A percentile compares a stretch with the other conserved stretches of the same genome.
phyloP scores from a whole-genome alignment of 2,329 filamentous ascomycete genomes.

The Cadophora luteo-olivacea region DNA sequence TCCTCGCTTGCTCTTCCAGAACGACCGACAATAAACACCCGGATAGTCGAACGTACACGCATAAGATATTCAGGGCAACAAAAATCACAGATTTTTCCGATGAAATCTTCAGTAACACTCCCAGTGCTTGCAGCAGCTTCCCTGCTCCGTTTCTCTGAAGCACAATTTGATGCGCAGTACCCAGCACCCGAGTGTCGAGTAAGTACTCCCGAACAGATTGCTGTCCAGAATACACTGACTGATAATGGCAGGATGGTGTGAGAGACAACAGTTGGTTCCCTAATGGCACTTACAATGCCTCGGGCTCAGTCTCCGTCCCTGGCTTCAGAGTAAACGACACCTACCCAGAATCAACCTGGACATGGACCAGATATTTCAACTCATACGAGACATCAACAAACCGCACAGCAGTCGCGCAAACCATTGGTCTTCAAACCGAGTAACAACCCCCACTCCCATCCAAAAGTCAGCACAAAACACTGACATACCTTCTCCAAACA shows the following conservation, averaged over 20 bases:
- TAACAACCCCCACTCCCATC: neutral
- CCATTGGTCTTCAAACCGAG: neutral
- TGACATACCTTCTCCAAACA: neutral
- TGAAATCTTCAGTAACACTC: neutral
- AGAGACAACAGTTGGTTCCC: neutral
- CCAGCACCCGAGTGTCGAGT: neutral
- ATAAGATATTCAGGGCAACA: neutral
- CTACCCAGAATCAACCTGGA: constrained; percentile 17
- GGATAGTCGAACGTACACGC: too few relatives aligned
- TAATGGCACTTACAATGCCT: constrained; percentile 11
- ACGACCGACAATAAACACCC: too few relatives aligned
- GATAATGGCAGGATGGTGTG: neutral
- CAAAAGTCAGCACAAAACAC: neutral
- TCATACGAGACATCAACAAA: neutral
- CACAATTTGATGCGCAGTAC: neutral
- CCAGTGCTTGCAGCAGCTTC: constrained; percentile 1
- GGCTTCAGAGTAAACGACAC: constrained; percentile 15
- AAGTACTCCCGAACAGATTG: neutral
- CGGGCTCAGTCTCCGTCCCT: constrained; percentile 1
- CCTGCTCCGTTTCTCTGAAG: neutral
- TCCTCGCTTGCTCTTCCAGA: neutral
- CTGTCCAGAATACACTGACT: neutral
- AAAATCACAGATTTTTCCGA: neutral
- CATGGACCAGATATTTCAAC: constrained; percentile 9
- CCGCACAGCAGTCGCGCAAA: neutral